A percentile compares a stretch with the other conserved stretches of the same genome.
These are phyloP conservation scores for Zelopaecilomyces penicillatus DNA, from an alignment of 2,329 filamentous ascomycete species.

Conservation along the genomic window DNA sequence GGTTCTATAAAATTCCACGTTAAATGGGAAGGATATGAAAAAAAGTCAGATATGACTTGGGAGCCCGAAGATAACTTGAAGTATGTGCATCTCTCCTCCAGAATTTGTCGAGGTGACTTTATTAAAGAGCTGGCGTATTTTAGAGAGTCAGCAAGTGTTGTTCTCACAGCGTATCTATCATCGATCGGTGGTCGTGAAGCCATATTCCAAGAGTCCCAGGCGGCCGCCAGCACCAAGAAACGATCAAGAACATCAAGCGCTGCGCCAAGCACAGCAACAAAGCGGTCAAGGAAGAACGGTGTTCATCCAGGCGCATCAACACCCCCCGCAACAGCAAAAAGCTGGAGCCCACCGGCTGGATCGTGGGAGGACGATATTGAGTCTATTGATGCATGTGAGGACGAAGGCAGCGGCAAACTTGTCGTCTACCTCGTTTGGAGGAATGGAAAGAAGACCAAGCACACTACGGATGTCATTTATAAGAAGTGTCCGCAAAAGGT, in stretches of 20 bases:
- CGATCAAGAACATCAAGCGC: constrained; percentile 40
- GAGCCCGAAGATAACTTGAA: constrained; percentile 61
- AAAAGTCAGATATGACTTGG: constrained; percentile 65
- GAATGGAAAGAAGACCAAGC: constrained; percentile 64
- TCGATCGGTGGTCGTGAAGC: constrained; percentile 54
- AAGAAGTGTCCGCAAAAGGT: constrained; percentile 73
- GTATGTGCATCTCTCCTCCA: constrained; percentile 13
- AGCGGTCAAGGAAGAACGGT: constrained; percentile 39
- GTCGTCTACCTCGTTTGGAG: constrained; percentile 68
- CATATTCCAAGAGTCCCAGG: constrained; percentile 43
- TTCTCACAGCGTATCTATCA: constrained; percentile 56
- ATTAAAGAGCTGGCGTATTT: not conserved
- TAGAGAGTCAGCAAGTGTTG: constrained; percentile 49
- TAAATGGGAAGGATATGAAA: constrained; percentile 74
- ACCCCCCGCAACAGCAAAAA: constrained; percentile 37
- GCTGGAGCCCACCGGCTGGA: constrained; percentile 61
- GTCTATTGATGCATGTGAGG: constrained; percentile 63
- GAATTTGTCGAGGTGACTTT: not conserved
- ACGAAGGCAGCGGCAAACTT: constrained; percentile 49
- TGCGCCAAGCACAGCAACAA: constrained; percentile 29
- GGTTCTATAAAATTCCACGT: constrained; percentile 56
- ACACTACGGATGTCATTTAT: constrained; percentile 60
- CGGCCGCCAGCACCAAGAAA: constrained; percentile 47
- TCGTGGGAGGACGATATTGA: constrained; percentile 70
- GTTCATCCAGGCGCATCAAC: constrained; percentile 41